A percentile compares a stretch with the other conserved stretches of the same genome.
Conservation (phyloP, 2,329 filamentous ascomycete species). For the Plectosphaerella cucumerina region DNA sequence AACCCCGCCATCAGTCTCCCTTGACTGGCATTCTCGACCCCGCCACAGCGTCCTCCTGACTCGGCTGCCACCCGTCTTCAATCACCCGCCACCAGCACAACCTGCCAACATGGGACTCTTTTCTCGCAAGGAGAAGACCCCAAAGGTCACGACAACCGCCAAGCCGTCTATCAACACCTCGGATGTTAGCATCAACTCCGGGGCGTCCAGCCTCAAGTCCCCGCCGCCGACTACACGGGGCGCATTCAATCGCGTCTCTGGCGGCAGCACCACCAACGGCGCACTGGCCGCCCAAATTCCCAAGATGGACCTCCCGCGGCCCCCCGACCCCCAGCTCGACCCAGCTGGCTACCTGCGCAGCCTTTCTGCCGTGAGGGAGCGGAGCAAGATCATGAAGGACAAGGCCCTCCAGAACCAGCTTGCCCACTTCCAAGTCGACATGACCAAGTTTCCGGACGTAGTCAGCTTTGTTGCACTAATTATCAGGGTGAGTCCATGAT, state of each 20-base stretch:
- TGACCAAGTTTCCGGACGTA: slow-evolving; percentile 77
- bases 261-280: slow-evolving; percentile 40
- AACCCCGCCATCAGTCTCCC: neutral
- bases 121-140: slow-evolving; percentile 48
- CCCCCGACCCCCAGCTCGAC: slow-evolving; percentile 83
- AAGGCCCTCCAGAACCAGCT: slow-evolving; percentile 75
- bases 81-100: neutral
- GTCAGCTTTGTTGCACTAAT: slow-evolving; percentile 86
- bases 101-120: slow-evolving; percentile 48
- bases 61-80: neutral
- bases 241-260: slow-evolving; percentile 46
- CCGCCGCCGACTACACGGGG: slow-evolving; percentile 28
- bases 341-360: slow-evolving; percentile 88
- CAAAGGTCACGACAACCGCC: slow-evolving; percentile 26
- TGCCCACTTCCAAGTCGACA: slow-evolving; percentile 84
- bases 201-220: slow-evolving; percentile 42
- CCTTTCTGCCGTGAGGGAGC: slow-evolving; percentile 80
- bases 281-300: slow-evolving; percentile 49
- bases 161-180: slow-evolving; percentile 37
- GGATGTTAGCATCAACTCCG: slow-evolving; percentile 48
- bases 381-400: slow-evolving; percentile 67
- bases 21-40: neutral
- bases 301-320: slow-evolving; percentile 75
- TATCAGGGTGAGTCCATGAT: slow-evolving; percentile 65
- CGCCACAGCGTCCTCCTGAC: neutral